Conservation (phyloP, 306 rosid genomes). For the Canavalia ensiformis region DNA sequence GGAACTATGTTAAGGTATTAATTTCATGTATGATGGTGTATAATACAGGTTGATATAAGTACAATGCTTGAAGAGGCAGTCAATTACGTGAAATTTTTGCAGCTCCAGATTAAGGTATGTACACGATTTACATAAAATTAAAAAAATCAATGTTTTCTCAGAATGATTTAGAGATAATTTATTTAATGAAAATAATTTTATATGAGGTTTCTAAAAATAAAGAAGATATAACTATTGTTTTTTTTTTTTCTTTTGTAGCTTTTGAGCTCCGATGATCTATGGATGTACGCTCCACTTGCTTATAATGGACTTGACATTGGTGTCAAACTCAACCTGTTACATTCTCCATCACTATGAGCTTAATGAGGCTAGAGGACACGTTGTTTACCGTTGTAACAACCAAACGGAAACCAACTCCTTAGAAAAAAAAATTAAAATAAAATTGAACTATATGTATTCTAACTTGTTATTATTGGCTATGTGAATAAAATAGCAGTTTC, state of each 20-base stretch:
- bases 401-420: conserved; percentile 28
- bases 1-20: conserved; percentile 19
- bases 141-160: conserved; percentile 4
- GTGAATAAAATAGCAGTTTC: conserved; percentile 51
- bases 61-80: conserved; percentile 99
- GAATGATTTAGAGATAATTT: neutral
- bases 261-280: conserved; percentile 86
- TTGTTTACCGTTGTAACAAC: conserved; percentile 29
- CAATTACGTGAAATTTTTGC: conserved; percentile 89
- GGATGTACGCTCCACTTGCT: conserved; percentile 98
- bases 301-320: conserved; percentile 91
- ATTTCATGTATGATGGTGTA: conserved; percentile 12
- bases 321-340: conserved; percentile 57
- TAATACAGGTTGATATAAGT: conserved; percentile 84
- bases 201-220: too few relatives aligned
- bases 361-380: conserved; percentile 25
- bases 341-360: conserved; percentile 61
- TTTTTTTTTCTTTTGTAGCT: conserved; percentile 58
- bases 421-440: neutral
- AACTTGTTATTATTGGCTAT: conserved; percentile 53
- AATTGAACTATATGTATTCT: conserved; percentile 39
- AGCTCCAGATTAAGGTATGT: conserved; percentile 95
- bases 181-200: too few relatives aligned
- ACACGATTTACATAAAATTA: neutral
- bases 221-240: too few relatives aligned